Evolutionary conservation across 805 yeast genomes (phyloP).

Genomic region (Saccharomycopsis capsularis): DNA sequence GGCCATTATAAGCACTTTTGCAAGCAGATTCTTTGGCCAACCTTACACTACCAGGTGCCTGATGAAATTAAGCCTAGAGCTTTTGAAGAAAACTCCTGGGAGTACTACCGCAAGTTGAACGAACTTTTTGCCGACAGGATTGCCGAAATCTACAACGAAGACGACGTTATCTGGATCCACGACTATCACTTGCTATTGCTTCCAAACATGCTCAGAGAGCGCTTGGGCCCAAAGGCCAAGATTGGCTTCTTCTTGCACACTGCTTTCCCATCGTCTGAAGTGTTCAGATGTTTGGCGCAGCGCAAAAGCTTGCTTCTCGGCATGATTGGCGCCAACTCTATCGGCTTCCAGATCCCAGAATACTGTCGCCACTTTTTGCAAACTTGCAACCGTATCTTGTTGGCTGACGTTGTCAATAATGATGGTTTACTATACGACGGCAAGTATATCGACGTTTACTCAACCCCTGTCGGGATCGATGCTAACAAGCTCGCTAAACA

Average conservation of each 20-base stretch:
- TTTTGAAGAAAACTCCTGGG: slow-evolving; percentile 94
- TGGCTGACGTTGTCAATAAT: slow-evolving; percentile 68
- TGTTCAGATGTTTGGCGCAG: slow-evolving; percentile 88
- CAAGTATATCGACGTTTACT: slow-evolving; percentile 45
- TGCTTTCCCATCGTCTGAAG: slow-evolving; percentile 93
- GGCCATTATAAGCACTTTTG: slow-evolving; percentile 91
- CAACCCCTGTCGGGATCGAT: slow-evolving; percentile 76
- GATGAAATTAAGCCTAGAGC: slow-evolving; percentile 92
- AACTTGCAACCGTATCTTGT: slow-evolving; percentile 74
- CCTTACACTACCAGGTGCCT: slow-evolving; percentile 88
- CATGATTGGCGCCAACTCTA: slow-evolving; percentile 78
- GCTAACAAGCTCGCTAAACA: slow-evolving; percentile 46
- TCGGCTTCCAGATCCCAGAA: slow-evolving; percentile 88
- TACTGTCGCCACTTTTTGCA: slow-evolving; percentile 91
- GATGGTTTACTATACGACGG: slow-evolving; percentile 57
- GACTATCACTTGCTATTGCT: slow-evolving; percentile 88
- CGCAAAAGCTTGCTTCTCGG: slow-evolving; percentile 72
- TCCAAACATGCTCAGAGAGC: slow-evolving; percentile 73
- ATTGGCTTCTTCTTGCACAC: slow-evolving; percentile 91
- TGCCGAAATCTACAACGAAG: slow-evolving; percentile 57
- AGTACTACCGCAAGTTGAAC: slow-evolving; percentile 68
- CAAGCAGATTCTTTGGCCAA: slow-evolving; percentile 95
- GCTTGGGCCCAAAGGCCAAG: slow-evolving; percentile 64
- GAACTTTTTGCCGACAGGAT: slow-evolving; percentile 74
- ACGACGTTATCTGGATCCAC: slow-evolving; percentile 85